phyloP scores from a whole-genome alignment of 164 flowering plant genomes.

The Macadamia tetraphylla region DNA sequence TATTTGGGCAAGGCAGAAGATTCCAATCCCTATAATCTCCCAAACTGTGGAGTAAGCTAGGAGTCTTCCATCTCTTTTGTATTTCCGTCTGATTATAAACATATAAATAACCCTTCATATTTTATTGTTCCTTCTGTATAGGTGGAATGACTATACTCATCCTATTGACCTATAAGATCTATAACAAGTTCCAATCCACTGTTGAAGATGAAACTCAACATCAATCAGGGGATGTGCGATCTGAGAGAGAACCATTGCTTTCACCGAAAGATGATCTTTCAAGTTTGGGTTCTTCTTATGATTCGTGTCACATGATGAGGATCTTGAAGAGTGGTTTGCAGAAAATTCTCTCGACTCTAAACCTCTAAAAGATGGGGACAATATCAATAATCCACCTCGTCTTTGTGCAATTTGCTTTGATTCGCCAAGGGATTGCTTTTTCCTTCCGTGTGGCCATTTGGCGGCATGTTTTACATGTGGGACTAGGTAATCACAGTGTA shows the following conservation, averaged over 20 bases:
- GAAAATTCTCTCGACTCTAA: conserved; percentile 31
- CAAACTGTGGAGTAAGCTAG: too few relatives aligned
- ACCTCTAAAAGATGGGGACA: conserved; percentile 38
- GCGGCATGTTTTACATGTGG: conserved; percentile 81
- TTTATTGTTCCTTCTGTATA: conserved; percentile 17
- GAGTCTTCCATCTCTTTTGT: too few relatives aligned
- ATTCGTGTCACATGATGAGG: conserved; percentile 55
- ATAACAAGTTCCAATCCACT: conserved; percentile 31
- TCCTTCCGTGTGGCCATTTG: conserved; percentile 90
- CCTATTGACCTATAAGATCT: conserved; percentile 35
- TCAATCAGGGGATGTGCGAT: conserved; percentile 19
- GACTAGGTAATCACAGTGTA: conserved; percentile 39
- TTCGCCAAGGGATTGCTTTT: conserved; percentile 86
- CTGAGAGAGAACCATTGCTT: conserved; percentile 60
- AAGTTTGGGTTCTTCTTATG: conserved; percentile 79
- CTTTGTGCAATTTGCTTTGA: conserved; percentile 80
- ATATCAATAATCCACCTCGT: conserved; percentile 31
- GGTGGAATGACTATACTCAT: conserved; percentile 52
- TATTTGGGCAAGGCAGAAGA: too few relatives aligned
- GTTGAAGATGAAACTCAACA: conserved; percentile 17
- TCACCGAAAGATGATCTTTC: conserved; percentile 51
- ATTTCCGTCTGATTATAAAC: neutral
- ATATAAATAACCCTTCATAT: neutral
- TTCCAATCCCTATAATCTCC: too few relatives aligned
- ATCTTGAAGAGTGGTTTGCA: conserved; percentile 33